Base-by-base conservation (phyloP, 1,284 basidiomycete species). In the Ustilago tritici region DNA sequence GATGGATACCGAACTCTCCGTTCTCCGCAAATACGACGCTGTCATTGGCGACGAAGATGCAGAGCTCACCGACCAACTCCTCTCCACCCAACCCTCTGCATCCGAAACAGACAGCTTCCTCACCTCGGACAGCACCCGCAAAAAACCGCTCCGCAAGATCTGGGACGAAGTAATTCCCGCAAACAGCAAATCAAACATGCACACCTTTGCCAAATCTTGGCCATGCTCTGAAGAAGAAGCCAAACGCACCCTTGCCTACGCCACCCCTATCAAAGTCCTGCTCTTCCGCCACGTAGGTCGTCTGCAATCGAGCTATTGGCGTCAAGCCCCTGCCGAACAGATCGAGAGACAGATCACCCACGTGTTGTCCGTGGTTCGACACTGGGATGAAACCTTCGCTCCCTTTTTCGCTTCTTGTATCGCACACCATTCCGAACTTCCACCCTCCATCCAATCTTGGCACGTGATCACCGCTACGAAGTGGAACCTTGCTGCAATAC, bases 241-340 rank as follows among this genome's bases (percentile, higher is more conserved):
- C 34, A 62, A 63, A 23, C 56, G 68, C 15, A 76, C 68, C 0
- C 52, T 76, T 7, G 73, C 58, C 3, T 76, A 64, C 28, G 64
- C 73, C 2, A 70, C 73, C 3, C 73, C 73, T 4, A 67, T 76
- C 68, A 76, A 76, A 38, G 73, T 76, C 38, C 52, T 76, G 14
- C 57, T 76, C n/a, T 76, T 76, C 65, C 61, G 73, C 2, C 73
- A 76, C 58, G 65, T 76, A 43, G 68, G 73, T 2, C 64, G 73
- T 1, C 38, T 76, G 19, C 73, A 76, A 38, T 66, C 68, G 19
- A 58, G 56, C 35, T 76, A 70, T 58, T 76, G 73, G 73, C 60
- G 73, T 11, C 68, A 67, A 43, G 66, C 73, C 0, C 36, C 64
- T 17, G 49, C 52, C 49, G 65, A 70, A 31, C 61, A 61, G 28